phyloP scores from a whole-genome alignment of 2,329 filamentous ascomycete species.

The Alternaria rosae region DNA sequence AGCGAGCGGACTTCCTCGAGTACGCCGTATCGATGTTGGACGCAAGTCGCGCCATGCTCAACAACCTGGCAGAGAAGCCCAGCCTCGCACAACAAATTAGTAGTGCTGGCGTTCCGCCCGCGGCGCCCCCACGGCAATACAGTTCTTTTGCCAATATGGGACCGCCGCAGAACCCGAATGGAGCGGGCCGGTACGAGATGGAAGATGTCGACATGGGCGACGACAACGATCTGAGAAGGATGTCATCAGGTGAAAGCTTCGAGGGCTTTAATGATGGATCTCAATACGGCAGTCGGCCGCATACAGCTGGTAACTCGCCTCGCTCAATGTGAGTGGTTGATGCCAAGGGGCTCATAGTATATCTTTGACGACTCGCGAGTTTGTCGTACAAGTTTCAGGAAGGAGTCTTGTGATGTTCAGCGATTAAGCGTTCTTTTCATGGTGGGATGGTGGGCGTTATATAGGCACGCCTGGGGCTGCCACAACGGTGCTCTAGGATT shows the following conservation, averaged over 20 bases:
- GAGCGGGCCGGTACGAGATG: constrained; percentile 16
- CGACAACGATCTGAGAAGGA: constrained; percentile 27
- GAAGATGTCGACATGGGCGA: constrained; percentile 42
- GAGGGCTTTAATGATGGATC: constrained; percentile 40
- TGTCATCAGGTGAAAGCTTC: constrained; percentile 40
- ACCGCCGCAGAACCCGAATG: constrained; percentile 22
- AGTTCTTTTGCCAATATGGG: constrained; percentile 30
- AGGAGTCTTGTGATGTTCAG: constrained; percentile 1
- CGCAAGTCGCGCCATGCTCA: constrained; percentile 54
- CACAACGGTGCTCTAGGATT: constrained; percentile 2
- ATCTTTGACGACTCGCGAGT: neutral
- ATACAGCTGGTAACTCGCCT: constrained; percentile 31
- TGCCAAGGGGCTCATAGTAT: neutral
- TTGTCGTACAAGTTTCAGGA: neutral
- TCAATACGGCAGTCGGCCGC: constrained; percentile 33
- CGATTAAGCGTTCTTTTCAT: constrained; percentile 16
- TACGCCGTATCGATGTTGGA: constrained; percentile 57
- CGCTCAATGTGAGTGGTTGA: constrained; percentile 20
- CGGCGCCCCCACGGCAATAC: constrained; percentile 31
- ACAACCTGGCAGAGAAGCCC: constrained; percentile 55
- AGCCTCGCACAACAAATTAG: constrained; percentile 49
- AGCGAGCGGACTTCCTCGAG: constrained; percentile 65
- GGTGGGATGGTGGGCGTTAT: constrained; percentile 15
- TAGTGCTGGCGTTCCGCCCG: constrained; percentile 47
- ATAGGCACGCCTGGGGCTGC: neutral